Percentiles rank a stretch among this genome's conserved stretches.
phyloP scores from a whole-genome alignment of 352 stramenopile genomes.

The Phytophthora macrochlamydospora region DNA sequence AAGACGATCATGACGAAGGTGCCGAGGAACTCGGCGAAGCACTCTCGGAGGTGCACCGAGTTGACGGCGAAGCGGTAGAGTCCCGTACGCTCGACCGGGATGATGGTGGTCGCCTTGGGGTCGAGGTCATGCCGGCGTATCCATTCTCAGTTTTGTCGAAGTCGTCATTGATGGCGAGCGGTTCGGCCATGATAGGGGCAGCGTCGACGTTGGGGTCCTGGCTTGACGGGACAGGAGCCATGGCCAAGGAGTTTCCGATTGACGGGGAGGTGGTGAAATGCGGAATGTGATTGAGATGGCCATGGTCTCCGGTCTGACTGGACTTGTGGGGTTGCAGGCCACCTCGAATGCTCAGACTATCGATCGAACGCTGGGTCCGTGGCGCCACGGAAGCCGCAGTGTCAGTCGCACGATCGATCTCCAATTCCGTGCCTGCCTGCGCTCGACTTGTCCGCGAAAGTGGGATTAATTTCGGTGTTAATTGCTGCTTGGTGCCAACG shows the following conservation, averaged over 20 bases:
- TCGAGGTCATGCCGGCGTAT: slow-evolving; percentile 9
- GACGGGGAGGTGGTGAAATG: slow-evolving; percentile 14
- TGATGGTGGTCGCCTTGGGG: background rate
- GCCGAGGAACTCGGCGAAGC: slow-evolving; percentile 45
- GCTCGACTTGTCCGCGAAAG: background rate
- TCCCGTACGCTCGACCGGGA: slow-evolving; percentile 34
- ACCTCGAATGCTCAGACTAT: slow-evolving; percentile 21
- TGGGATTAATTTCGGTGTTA: background rate
- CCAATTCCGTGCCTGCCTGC: background rate
- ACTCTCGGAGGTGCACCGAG: slow-evolving; percentile 36
- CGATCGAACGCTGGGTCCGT: slow-evolving; percentile 10
- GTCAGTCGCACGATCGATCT: slow-evolving; percentile 12
- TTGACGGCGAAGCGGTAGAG: slow-evolving; percentile 26
- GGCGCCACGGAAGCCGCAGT: slow-evolving; percentile 13
- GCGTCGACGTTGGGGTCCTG: slow-evolving; percentile 19
- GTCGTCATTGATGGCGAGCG: slow-evolving; percentile 12
- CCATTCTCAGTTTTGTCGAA: slow-evolving; percentile 17
- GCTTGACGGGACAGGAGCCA: slow-evolving; percentile 14
- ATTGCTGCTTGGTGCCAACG: slow-evolving; percentile 13
- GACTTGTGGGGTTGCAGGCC: slow-evolving; percentile 1
- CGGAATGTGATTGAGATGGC: slow-evolving; percentile 11
- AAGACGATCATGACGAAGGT: slow-evolving; percentile 59
- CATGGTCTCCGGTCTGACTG: slow-evolving; percentile 1
- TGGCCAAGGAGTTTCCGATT: slow-evolving; percentile 4
- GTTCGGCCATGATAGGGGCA: slow-evolving; percentile 6